Evolutionary conservation across 2,329 filamentous ascomycete genomes (phyloP).

Genomic region (Arthroderma sp.): DNA sequence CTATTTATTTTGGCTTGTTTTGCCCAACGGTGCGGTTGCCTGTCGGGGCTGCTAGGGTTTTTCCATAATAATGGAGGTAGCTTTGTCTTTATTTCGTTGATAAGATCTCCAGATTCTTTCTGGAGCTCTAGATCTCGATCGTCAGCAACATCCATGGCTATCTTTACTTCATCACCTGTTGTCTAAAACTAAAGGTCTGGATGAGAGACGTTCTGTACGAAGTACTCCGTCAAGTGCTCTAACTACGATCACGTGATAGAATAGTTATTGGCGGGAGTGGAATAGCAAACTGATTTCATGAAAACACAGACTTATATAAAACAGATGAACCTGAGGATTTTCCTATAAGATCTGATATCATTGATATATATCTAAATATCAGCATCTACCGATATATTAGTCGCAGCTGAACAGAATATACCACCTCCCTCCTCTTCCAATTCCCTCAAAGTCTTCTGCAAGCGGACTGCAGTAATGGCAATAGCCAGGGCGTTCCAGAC

Average conservation of each 20-base stretch:
- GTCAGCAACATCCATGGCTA: constrained; percentile 31
- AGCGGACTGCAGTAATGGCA: constrained; percentile 42
- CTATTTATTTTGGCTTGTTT: constrained; percentile 25
- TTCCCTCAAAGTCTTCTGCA: constrained; percentile 37
- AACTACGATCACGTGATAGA: too few species aligned
- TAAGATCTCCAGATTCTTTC: constrained; percentile 31
- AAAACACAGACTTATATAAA: too few species aligned
- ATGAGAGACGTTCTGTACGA: too few species aligned
- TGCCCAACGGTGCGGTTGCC: constrained; percentile 26
- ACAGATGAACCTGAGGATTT: too few species aligned
- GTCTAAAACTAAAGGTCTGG: too few species aligned
- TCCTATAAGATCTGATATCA: too few species aligned
- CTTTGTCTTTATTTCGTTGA: constrained; percentile 29
- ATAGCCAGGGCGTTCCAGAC: constrained; percentile 49
- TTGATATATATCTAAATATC: too few species aligned
- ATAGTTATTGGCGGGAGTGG: too few species aligned
- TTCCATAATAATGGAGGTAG: constrained; percentile 32
- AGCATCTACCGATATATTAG: too few species aligned
- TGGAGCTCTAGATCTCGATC: constrained; percentile 35
- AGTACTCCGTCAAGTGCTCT: too few species aligned
- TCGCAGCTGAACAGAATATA: too few species aligned
- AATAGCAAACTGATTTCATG: too few species aligned
- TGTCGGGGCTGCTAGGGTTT: constrained; percentile 12
- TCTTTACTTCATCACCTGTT: not conserved
- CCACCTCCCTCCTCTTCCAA: constrained; percentile 24